Base-by-base conservation (phyloP, 345 rosid species). In the Stellera chamaejasme region DNA sequence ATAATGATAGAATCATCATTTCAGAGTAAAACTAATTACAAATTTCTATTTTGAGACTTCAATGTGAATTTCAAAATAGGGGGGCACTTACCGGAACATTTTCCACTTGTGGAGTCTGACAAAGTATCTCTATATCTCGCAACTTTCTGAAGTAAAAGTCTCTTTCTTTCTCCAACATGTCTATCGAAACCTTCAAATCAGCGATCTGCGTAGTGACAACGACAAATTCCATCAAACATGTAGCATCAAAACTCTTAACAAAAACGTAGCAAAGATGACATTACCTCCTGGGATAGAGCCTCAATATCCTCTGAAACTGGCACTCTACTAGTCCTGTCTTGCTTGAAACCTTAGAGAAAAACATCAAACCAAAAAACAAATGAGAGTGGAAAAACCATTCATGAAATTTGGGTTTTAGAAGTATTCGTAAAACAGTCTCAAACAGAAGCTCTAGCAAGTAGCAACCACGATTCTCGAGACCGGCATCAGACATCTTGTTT, bases 111-210 rank as follows among this genome's bases (percentile, higher is more conserved):
- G 94, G 84, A 61, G 82, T 66, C 76, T 86, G 97, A 59, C 96
- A 89, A 42, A 89, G 85, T 66, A 84, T 77, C 68, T 89, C 96
- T 56, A 89, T 68, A 60, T 87, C 96, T 55, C 99, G 79, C 55
- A 93, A 65, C 72, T 93, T 93, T 11, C 89, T 45, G 77, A 68
- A 83, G 89, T 93, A 93, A 72, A 93, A 93, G 53, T 93, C 96
- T 66, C 95, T 82, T 68, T 93, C 97, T 64, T 93, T 89, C 51
- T 84, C 97, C 79, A 84, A 66, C 50, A 81, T 66, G 69, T 87
- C 92, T 11, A 84, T 79, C 7, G 94, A 82, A 55, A 84, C 80
- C 77, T 83, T 89, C 55, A 84, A 76, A 54, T 89, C 91, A 41
- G 73, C 66, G 60, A 93, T 60, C 99, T 93, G 71, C 13, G 43